phyloP scores from a whole-genome alignment of 495 filamentous ascomycete genomes.

The Daldinia caldariorum region DNA sequence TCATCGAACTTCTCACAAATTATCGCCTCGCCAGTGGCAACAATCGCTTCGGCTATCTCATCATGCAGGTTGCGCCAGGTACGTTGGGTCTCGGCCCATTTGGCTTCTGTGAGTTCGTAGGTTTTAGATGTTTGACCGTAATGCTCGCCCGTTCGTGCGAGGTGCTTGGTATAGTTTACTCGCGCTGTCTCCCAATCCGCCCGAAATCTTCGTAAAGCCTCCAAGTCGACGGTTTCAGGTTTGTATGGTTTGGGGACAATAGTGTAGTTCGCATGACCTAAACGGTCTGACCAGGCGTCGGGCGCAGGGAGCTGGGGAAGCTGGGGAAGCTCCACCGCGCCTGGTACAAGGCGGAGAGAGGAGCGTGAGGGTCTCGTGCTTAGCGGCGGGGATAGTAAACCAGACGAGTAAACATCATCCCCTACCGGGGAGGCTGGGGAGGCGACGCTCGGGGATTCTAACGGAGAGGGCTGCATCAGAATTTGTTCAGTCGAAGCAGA shows the following conservation, averaged over 20 bases:
- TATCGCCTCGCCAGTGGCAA: constrained; percentile 47
- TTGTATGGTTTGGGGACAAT: constrained; percentile 84
- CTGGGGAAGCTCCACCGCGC: constrained; percentile 48
- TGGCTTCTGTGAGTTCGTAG: constrained; percentile 80
- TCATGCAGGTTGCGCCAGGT: constrained; percentile 75
- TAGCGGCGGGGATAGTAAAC: constrained; percentile 76
- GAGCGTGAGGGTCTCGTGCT: constrained; percentile 81
- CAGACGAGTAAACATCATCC: constrained; percentile 43
- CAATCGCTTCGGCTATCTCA: constrained; percentile 60
- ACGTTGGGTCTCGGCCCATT: constrained; percentile 81
- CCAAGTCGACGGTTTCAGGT: constrained; percentile 65
- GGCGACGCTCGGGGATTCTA: constrained; percentile 79
- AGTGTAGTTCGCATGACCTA: constrained; percentile 93
- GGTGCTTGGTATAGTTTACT: constrained; percentile 83
- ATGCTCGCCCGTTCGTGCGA: constrained; percentile 85
- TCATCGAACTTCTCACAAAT: constrained; percentile 52
- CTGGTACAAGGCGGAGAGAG: constrained; percentile 68
- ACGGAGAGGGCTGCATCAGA: constrained; percentile 71
- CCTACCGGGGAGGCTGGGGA: constrained; percentile 37
- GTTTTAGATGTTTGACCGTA: constrained; percentile 86
- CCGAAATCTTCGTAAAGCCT: constrained; percentile 72
- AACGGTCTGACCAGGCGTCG: constrained; percentile 82
- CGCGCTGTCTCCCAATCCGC: constrained; percentile 83
- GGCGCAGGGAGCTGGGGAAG: constrained; percentile 60
- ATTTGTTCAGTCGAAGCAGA: constrained; percentile 50